Evolutionary conservation across 192 early-diverging fungal species (phyloP).

Genomic region (Entomortierella chlamydospora): DNA sequence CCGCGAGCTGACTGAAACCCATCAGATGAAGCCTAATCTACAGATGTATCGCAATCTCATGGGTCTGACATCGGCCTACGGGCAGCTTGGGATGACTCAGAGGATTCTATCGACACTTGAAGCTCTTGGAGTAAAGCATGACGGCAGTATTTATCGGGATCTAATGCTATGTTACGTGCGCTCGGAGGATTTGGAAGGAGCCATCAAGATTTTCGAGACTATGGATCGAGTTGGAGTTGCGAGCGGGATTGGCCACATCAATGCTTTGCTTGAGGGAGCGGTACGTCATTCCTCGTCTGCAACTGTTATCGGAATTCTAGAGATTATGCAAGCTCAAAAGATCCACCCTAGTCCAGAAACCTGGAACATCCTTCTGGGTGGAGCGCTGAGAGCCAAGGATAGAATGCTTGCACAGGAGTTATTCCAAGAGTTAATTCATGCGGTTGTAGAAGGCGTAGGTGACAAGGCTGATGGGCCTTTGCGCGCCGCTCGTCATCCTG

Average conservation of each 20-base stretch:
- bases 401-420: constrained; percentile 11
- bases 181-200: constrained; percentile 18
- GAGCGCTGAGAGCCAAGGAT: constrained; percentile 19
- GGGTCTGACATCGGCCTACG: constrained; percentile 21
- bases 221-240: constrained; percentile 14
- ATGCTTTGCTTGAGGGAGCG: constrained; percentile 40
- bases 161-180: constrained; percentile 42
- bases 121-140: constrained; percentile 18
- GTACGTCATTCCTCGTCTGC: constrained; percentile 13
- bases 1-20: constrained; percentile 33
- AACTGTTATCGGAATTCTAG: constrained; percentile 34
- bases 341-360: constrained; percentile 33
- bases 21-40: constrained; percentile 19
- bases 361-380: constrained; percentile 33
- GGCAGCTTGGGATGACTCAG: constrained; percentile 36
- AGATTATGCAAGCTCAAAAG: constrained; percentile 33
- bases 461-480: constrained; percentile 14
- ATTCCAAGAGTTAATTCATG: constrained; percentile 21
- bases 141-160: constrained; percentile 21
- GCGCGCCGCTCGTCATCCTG: constrained; percentile 27
- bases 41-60: constrained; percentile 28
- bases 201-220: constrained; percentile 42
- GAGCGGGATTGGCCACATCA: constrained; percentile 28
- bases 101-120: constrained; percentile 34
- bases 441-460: constrained; percentile 14